Base-by-base conservation (phyloP, 306 rosid genomes). In the Dalbergia cultrata region DNA sequence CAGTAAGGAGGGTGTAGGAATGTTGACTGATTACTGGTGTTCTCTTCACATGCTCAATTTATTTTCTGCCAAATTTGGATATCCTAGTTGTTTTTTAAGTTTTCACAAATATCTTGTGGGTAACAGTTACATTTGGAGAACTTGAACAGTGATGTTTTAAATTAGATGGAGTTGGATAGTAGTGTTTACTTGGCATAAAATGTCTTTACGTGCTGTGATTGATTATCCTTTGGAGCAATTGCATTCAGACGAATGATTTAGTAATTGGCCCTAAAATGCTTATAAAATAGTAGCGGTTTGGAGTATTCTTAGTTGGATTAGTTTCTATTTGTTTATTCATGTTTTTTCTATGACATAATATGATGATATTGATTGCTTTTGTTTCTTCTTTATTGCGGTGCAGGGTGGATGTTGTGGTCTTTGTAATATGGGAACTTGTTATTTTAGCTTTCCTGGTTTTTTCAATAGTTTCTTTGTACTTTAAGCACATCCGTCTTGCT, bases 381-480 rank as follows among this genome's bases (percentile, higher is more conserved):
- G 37, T 75, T 85, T 65, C 18, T n/a, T 59, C 59, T 67, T 70
- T 85, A 76, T 86, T 18, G 83, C 39, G 72, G 47, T 92, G 96
- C 99, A 96, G 99, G 97, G 92, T 96, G 89, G 99, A 96, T 84
- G 97, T 93, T 74, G 98, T 96, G 85, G 81, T 93, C 82, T 96
- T 90, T 88, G 97, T 96, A 84, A 92, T 96, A 90, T 93, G 97
- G 99, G 98, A 96, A 85, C 93, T 96, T 79, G 83, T 90, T 54
- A 88, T 89, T 81, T 86, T 96, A 79, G 97, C 98, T 70, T 93
- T 96, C 93, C 81, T 96, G 94, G 98, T 90, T 66, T 93, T 96
- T 80, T 90, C 98, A 11, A 92, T 94, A 2, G 97, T 96, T 82
- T 96, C 98, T 63, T 80, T 96, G 85, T 96, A 93, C 87, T 96